Evolutionary conservation across 179 eudicot genomes (phyloP).

Genomic region (Vitellaria paradoxa): DNA sequence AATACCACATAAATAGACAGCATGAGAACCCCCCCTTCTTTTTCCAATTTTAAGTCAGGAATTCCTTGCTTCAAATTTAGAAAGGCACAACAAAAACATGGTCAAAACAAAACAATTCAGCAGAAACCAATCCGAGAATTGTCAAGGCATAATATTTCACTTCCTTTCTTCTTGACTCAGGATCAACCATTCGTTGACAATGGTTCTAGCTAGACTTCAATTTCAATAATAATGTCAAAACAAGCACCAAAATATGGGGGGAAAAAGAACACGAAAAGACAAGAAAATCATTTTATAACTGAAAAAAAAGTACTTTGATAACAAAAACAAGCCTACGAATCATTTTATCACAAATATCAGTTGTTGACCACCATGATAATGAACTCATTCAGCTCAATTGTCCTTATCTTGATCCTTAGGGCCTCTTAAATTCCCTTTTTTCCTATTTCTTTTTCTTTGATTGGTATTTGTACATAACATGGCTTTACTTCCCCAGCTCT

Average conservation of each 20-base stretch:
- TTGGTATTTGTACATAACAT: too few species aligned
- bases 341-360: neutral
- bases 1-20: neutral
- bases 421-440: too few species aligned
- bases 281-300: neutral
- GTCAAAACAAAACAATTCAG: neutral
- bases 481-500: neutral
- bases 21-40: neutral
- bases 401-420: too few species aligned
- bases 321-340: too few species aligned
- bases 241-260: neutral
- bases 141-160: neutral
- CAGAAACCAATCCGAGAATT: neutral
- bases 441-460: too few species aligned
- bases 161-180: neutral
- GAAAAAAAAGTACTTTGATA: too few species aligned
- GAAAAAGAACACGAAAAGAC: neutral
- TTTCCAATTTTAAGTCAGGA: neutral
- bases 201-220: neutral
- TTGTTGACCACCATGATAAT: neutral
- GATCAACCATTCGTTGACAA: neutral
- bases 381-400: neutral
- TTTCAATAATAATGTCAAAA: neutral
- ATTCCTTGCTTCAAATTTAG: neutral
- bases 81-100: neutral